Evolutionary conservation across 805 yeast species (phyloP).

Genomic region (Kluyveromyces starmeri): DNA sequence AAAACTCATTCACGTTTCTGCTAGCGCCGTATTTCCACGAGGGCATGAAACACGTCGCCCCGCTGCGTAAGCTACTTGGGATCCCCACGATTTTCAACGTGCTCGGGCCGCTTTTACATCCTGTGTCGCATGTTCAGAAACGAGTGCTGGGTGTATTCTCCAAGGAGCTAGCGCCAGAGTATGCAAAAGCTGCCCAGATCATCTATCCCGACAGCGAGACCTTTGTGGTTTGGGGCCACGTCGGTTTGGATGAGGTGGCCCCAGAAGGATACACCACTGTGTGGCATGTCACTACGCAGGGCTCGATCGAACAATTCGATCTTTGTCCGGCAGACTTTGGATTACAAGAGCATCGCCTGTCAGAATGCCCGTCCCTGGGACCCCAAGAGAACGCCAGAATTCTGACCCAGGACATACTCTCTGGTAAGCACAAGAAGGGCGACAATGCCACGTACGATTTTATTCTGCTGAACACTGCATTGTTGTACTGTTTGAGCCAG

Average conservation of each 20-base stretch:
- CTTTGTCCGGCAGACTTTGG: constrained; percentile 75
- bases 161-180: constrained; percentile 67
- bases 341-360: constrained; percentile 59
- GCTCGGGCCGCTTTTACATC: constrained; percentile 89
- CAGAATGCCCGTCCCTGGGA: constrained; percentile 70
- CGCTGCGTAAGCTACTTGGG: constrained; percentile 68
- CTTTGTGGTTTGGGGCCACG: constrained; percentile 87
- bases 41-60: constrained; percentile 78
- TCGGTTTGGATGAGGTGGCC: constrained; percentile 89
- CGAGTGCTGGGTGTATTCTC: constrained; percentile 87
- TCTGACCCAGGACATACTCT: constrained; percentile 32
- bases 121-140: constrained; percentile 65
- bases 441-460: constrained; percentile 72
- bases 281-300: constrained; percentile 54
- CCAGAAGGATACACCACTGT: constrained; percentile 76
- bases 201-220: constrained; percentile 44
- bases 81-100: constrained; percentile 92
- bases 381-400: constrained; percentile 74
- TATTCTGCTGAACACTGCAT: constrained; percentile 83
- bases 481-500: constrained; percentile 74
- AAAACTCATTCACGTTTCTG: constrained; percentile 52
- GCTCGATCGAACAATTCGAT: constrained; percentile 26
- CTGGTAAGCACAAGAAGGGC: constrained; percentile 37
- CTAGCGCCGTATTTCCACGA: constrained; percentile 94
- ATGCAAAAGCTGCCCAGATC: constrained; percentile 68